phyloP scores from a whole-genome alignment of 2,329 filamentous ascomycete genomes.

The Aspergillus tamarii region DNA sequence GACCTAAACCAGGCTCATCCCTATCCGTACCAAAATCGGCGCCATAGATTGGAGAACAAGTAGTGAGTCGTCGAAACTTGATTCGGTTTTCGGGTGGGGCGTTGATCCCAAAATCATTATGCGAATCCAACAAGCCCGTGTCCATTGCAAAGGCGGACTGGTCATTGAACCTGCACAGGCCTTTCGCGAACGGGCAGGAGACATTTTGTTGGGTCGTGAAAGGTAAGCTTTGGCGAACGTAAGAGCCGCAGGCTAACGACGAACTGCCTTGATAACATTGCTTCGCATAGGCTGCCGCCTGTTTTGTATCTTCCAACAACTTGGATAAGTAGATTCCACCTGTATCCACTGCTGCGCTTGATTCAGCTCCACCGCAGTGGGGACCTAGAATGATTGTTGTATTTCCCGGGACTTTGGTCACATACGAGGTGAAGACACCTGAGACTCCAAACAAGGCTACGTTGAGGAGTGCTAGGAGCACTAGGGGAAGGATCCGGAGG shows the following conservation, averaged over 20 bases:
- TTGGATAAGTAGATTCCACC: conserved; percentile 1
- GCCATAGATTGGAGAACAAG: conserved; percentile 23
- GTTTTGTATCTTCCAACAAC: conserved; percentile 24
- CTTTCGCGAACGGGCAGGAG: conserved; percentile 19
- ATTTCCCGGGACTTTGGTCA: conserved; percentile 34
- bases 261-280: conserved; percentile 26
- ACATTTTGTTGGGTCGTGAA: conserved; percentile 17
- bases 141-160: conserved; percentile 14
- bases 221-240: conserved; percentile 6
- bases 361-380: conserved; percentile 26
- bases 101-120: conserved; percentile 33
- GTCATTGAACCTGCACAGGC: conserved; percentile 6
- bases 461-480: conserved; percentile 25
- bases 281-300: conserved; percentile 25
- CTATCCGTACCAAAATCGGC: background rate
- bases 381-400: conserved; percentile 34
- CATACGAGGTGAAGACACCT: conserved; percentile 37
- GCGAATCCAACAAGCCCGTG: conserved; percentile 28
- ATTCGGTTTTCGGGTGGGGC: conserved; percentile 23
- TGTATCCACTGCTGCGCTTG: background rate
- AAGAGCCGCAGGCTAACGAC: background rate
- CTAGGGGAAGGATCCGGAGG: conserved; percentile 19
- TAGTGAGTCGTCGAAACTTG: conserved; percentile 27
- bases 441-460: conserved; percentile 28
- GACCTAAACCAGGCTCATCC: conserved; percentile 5